Conservation (phyloP, 768 basidiomycete genomes). For the Hortiboletus campestris region DNA sequence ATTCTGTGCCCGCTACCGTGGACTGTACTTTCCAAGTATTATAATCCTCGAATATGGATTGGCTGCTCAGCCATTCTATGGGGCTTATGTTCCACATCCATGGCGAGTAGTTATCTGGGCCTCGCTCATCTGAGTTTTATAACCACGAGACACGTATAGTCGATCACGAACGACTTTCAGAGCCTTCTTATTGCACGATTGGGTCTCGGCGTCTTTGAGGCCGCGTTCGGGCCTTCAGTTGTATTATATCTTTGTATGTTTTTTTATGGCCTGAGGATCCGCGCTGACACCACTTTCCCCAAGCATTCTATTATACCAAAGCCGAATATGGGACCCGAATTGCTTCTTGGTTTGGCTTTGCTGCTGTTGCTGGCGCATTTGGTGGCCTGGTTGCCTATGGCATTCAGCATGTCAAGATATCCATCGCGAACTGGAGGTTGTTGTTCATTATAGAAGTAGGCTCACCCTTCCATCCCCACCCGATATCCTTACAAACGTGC, state of each 20-base stretch:
- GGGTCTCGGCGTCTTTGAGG: conserved; percentile 35
- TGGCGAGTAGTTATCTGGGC: conserved; percentile 41
- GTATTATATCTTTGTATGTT: conserved; percentile 31
- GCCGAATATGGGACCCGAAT: conserved; percentile 44
- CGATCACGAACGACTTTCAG: conserved; percentile 26
- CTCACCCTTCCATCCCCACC: not conserved
- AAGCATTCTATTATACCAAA: conserved; percentile 52
- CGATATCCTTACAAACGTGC: not conserved
- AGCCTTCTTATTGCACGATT: conserved; percentile 31
- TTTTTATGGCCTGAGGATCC: conserved; percentile 18
- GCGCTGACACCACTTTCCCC: not conserved
- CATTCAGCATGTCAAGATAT: conserved; percentile 39
- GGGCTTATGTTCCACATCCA: conserved; percentile 69
- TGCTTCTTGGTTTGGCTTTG: conserved; percentile 55
- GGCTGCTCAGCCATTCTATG: conserved; percentile 68
- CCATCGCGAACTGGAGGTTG: conserved; percentile 43
- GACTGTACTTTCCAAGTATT: conserved; percentile 63
- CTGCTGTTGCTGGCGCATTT: conserved; percentile 55
- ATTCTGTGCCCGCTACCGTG: conserved; percentile 71
- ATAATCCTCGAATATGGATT: conserved; percentile 67
- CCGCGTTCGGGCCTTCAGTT: conserved; percentile 33
- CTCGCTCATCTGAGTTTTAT: not conserved
- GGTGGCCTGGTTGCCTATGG: conserved; percentile 56
- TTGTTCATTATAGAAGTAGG: conserved; percentile 30
- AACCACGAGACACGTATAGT: conserved; percentile 12